These are phyloP conservation scores for Lodderomyces pseudojiufengensis DNA, from an alignment of 1,139 yeast species.

Conservation along the genomic window DNA sequence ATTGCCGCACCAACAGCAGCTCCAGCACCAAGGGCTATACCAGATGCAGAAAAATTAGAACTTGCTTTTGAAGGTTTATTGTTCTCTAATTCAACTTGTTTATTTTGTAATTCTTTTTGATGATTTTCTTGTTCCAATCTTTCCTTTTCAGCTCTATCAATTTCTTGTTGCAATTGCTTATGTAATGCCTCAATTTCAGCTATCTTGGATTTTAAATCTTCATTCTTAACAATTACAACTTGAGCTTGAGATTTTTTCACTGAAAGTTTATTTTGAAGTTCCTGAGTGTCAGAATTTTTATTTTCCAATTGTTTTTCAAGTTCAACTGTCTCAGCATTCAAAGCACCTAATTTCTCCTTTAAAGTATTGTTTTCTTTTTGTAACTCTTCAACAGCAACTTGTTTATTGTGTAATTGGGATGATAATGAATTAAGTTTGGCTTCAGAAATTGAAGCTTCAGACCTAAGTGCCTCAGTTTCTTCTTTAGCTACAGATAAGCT, in stretches of 20 bases:
- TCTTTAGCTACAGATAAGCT: constrained; percentile 55
- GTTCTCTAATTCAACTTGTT: constrained; percentile 11
- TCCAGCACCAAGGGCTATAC: constrained; percentile 16
- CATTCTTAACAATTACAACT: constrained; percentile 55
- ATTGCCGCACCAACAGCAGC: constrained; percentile 12
- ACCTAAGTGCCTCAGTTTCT: constrained; percentile 69
- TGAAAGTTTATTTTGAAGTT: constrained; percentile 58
- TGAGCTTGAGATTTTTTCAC: constrained; percentile 70
- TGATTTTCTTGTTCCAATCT: constrained; percentile 25
- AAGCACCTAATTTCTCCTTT: constrained; percentile 62
- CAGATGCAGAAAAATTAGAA: constrained; percentile 9
- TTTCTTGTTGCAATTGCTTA: constrained; percentile 22
- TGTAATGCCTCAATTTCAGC: constrained; percentile 26
- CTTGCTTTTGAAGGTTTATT: constrained; percentile 21
- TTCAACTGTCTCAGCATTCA: constrained; percentile 65
- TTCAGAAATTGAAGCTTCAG: constrained; percentile 76
- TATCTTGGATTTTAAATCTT: constrained; percentile 33
- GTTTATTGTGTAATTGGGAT: constrained; percentile 59
- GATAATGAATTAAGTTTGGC: constrained; percentile 77
- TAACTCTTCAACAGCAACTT: constrained; percentile 56
- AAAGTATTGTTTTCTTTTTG: constrained; percentile 63
- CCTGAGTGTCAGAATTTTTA: constrained; percentile 43
- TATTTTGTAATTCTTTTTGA: constrained; percentile 24
- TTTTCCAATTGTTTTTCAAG: constrained; percentile 54
- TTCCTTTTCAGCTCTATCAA: constrained; percentile 23